phyloP scores from a whole-genome alignment of 2,329 filamentous ascomycete genomes.

The Reticulascus tulasneorum region DNA sequence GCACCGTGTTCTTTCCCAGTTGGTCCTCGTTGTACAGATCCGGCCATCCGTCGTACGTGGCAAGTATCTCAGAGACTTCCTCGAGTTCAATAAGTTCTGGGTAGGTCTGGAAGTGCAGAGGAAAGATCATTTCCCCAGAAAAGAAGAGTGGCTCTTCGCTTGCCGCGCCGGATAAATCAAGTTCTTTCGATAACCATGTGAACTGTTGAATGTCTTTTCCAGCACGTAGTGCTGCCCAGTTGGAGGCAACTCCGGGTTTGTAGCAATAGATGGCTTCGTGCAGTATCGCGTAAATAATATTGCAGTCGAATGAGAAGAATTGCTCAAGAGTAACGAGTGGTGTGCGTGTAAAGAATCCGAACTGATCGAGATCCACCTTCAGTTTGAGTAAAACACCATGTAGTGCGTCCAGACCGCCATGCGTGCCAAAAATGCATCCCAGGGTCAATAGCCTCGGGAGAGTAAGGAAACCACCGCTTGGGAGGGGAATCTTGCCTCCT shows the following conservation, averaged over 20 bases:
- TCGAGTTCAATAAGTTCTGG: slow-evolving; percentile 68
- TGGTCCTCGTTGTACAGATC: slow-evolving; percentile 71
- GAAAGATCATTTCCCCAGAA: slow-evolving; percentile 89
- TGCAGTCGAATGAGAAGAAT: slow-evolving; percentile 66
- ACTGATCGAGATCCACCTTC: slow-evolving; percentile 68
- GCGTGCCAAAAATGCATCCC: slow-evolving; percentile 73
- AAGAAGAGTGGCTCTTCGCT: slow-evolving; percentile 60
- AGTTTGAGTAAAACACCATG: slow-evolving; percentile 70
- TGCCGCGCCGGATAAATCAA: slow-evolving; percentile 29
- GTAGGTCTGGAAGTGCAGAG: slow-evolving; percentile 79
- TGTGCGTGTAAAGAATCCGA: slow-evolving; percentile 70
- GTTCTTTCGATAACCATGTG: slow-evolving; percentile 43
- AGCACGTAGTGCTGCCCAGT: slow-evolving; percentile 72
- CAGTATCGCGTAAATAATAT: slow-evolving; percentile 78
- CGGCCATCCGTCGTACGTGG: slow-evolving; percentile 66
- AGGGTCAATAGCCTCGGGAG: slow-evolving; percentile 71
- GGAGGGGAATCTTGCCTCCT: slow-evolving; percentile 54
- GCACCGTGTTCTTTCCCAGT: slow-evolving; percentile 72
- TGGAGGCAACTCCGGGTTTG: slow-evolving; percentile 55
- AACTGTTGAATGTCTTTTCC: slow-evolving; percentile 45
- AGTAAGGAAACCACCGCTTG: slow-evolving; percentile 70
- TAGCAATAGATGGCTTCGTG: slow-evolving; percentile 88
- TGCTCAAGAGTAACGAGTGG: slow-evolving; percentile 67
- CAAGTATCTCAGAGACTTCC: slow-evolving; percentile 67
- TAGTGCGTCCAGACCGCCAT: slow-evolving; percentile 72